These are phyloP conservation scores for Penicillium psychrofluorescens DNA, from an alignment of 495 filamentous ascomycete genomes.

Conservation along the genomic window DNA sequence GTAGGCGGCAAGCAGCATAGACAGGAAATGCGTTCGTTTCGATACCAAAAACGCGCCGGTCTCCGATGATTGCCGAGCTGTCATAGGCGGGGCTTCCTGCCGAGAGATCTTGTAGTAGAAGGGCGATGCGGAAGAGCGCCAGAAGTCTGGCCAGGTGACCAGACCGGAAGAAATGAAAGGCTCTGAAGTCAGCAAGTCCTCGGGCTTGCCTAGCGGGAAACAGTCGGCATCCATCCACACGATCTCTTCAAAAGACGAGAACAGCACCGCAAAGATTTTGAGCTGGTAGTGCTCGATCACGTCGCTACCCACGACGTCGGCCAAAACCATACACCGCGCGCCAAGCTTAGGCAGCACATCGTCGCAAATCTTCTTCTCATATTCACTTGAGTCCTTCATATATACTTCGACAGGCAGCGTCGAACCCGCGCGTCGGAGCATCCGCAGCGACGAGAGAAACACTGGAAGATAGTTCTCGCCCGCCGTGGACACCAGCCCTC, in stretches of 20 bases:
- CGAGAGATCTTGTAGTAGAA: slow-evolving; percentile 48
- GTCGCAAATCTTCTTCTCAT: slow-evolving; percentile 47
- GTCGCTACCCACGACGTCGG: slow-evolving; percentile 34
- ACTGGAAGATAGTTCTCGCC: slow-evolving; percentile 38
- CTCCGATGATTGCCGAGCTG: slow-evolving; percentile 41
- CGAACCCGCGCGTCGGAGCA: slow-evolving; percentile 51
- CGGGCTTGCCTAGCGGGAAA: slow-evolving; percentile 47
- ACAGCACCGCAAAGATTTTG: slow-evolving; percentile 53
- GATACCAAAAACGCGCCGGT: slow-evolving; percentile 51
- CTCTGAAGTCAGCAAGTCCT: slow-evolving; percentile 40
- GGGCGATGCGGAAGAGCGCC: slow-evolving; percentile 44
- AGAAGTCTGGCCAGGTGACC: slow-evolving; percentile 59
- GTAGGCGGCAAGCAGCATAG: slow-evolving; percentile 51
- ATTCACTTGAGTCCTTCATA: slow-evolving; percentile 41
- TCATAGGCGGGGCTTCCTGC: slow-evolving; percentile 31
- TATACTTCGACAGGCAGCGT: slow-evolving; percentile 52
- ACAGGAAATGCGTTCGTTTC: slow-evolving; percentile 44
- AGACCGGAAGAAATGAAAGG: slow-evolving; percentile 47
- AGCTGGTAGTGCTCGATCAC: slow-evolving; percentile 47
- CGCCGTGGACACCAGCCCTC: slow-evolving; percentile 49
- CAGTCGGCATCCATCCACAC: slow-evolving; percentile 58
- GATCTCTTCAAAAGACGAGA: slow-evolving; percentile 53
- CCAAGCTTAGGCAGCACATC: slow-evolving; percentile 41
- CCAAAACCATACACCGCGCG: slow-evolving; percentile 45
- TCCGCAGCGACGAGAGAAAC: slow-evolving; percentile 45